Evolutionary conservation across 768 basidiomycete species (phyloP), one percentile per base, ranked within the genome.

Genomic region (Tulasnella sp.): DNA sequence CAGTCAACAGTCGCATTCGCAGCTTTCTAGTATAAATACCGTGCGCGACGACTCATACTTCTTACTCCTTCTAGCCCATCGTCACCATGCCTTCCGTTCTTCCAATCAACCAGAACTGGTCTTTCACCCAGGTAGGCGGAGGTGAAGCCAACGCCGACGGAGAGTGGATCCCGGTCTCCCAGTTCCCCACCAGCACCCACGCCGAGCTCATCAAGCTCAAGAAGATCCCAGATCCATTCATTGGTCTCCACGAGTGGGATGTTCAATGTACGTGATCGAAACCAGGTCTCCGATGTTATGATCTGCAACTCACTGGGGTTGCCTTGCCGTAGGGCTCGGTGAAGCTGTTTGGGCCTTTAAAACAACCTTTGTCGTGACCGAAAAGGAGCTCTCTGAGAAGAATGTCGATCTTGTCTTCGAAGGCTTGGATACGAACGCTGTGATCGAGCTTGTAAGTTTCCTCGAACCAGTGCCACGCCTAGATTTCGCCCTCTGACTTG

Each of bases 351-450:
- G 95, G 95, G 82, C 83, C 22, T 98, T 96, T 83, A 89, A 85
- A 77, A 89, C 87, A 4, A 81, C 78, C 1, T 89, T 97, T 77
- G 77, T 79, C 5, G 81, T 88, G 22, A 81, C 83, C 2, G 81
- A 84, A 19, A 78, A 78, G 19, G 86, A 88, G 62, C 78, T 88
- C 19, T 74, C 76, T 0, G 78, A 81, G 1, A 75, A 82, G 3
- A 83, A 89, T 69, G 81, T 84, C 36, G 94, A 95, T 78, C 81
- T 98, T 19, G 84, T 95, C 8, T 94, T 96, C 74, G 94, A 96
- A 12, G 95, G 95, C 19, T 80, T 98, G 22, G 95, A 98, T 77
- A 97, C 95, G 0, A 96, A 94, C 77, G 88, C 90, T 2, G 83
- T 81, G n/a, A 84, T 95, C 47, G 79, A 80, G 37, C 79, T 96